Conservation (phyloP, 129 eudicot species). For the Calendula officinalis region DNA sequence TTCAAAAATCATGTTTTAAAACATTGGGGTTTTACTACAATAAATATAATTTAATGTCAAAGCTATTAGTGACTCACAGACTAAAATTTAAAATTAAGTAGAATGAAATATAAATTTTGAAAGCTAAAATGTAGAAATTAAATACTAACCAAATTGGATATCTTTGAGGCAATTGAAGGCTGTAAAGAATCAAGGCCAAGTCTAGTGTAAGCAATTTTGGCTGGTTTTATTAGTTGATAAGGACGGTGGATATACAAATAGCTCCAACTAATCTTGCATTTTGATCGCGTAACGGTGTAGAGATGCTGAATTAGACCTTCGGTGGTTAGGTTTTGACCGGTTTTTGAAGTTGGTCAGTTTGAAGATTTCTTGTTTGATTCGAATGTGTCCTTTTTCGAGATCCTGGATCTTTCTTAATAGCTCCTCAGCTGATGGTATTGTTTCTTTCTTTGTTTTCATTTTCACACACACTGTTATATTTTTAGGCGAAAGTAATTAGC, state of each 20-base stretch:
- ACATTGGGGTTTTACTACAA: too few species aligned
- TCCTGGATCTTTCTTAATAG: slow-evolving; percentile 65
- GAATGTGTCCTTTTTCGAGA: slow-evolving; percentile 54
- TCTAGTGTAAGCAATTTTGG: background rate
- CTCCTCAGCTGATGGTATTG: slow-evolving; percentile 52
- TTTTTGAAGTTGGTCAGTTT: slow-evolving; percentile 37
- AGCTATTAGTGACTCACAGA: too few species aligned
- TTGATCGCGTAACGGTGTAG: slow-evolving; percentile 59
- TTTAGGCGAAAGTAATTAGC: too few species aligned
- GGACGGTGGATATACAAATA: slow-evolving; percentile 49
- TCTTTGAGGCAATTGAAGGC: slow-evolving; percentile 53
- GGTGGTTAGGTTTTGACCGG: background rate
- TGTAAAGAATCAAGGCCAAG: slow-evolving; percentile 53
- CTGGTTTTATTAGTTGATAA: slow-evolving; percentile 37
- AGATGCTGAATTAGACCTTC: background rate
- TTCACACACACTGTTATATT: background rate
- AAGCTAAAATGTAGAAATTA: background rate
- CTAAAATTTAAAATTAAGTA: too few species aligned
- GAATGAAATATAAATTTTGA: background rate
- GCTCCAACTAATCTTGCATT: slow-evolving; percentile 48
- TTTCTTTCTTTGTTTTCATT: background rate
- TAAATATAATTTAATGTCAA: too few species aligned
- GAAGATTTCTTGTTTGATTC: slow-evolving; percentile 58
- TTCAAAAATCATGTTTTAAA: too few species aligned
- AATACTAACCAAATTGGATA: slow-evolving; percentile 59